Conservation (phyloP, 306 rosid species). For the Pterocarpus macrocarpus region DNA sequence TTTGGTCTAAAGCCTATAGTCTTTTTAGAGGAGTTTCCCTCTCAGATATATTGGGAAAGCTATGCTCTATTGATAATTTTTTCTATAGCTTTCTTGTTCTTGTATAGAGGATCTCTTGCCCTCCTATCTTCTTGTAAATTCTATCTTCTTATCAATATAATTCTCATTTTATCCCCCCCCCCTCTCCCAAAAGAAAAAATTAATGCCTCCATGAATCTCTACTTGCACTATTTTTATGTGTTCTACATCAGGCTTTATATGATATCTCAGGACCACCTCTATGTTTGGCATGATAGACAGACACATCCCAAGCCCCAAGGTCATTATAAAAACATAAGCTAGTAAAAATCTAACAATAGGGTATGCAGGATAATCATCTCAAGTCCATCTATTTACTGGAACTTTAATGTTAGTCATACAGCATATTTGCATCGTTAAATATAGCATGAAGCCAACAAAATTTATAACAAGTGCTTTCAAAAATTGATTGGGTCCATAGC, state of each 20-base stretch:
- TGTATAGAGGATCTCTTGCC: too few species aligned
- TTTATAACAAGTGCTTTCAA: neutral
- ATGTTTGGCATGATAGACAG: neutral
- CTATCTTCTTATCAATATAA: too few species aligned
- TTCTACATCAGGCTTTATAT: neutral
- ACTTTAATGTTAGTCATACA: neutral
- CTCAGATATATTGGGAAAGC: too few species aligned
- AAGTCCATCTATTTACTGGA: neutral
- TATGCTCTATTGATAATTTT: too few species aligned
- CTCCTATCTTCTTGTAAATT: too few species aligned
- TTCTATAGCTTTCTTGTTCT: too few species aligned
- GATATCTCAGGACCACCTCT: neutral
- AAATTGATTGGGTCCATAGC: neutral
- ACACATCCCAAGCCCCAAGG: neutral
- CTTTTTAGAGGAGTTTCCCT: too few species aligned
- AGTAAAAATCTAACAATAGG: neutral
- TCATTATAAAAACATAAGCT: constrained; percentile 6
- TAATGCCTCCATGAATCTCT: neutral
- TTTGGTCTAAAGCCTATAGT: too few species aligned
- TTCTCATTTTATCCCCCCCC: too few species aligned
- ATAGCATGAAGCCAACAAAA: neutral
- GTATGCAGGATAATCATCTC: neutral
- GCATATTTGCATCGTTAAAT: constrained; percentile 20
- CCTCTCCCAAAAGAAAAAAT: too few species aligned
- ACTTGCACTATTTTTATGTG: neutral